These are phyloP conservation scores for Talaromyces borbonicus DNA, from an alignment of 495 filamentous ascomycete genomes.

Conservation along the genomic window DNA sequence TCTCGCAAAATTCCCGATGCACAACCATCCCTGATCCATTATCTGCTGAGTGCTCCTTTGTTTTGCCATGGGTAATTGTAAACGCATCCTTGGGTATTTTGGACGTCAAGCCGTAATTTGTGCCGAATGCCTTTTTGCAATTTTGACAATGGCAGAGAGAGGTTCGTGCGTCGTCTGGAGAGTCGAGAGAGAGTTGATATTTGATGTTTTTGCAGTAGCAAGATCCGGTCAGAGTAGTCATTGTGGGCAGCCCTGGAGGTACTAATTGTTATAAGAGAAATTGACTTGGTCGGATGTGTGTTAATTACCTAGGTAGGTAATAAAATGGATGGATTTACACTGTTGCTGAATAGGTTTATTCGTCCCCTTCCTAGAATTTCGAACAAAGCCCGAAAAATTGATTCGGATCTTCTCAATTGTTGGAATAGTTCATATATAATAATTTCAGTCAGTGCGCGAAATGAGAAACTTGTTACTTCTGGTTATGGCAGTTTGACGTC, in stretches of 20 bases:
- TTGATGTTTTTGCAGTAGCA: conserved; percentile 40
- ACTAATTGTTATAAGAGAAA: too few species aligned
- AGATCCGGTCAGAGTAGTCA: conserved; percentile 28
- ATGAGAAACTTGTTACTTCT: not conserved
- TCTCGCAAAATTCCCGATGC: conserved; percentile 54
- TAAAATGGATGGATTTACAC: too few species aligned
- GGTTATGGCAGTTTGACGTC: conserved; percentile 1
- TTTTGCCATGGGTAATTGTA: conserved; percentile 25
- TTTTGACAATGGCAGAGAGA: conserved; percentile 57
- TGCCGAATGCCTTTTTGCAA: conserved; percentile 57
- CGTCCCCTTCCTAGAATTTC: too few species aligned
- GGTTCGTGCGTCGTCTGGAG: conserved; percentile 48
- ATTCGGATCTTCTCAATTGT: too few species aligned
- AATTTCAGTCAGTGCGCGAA: too few species aligned
- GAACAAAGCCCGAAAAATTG: too few species aligned
- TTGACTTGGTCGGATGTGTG: too few species aligned
- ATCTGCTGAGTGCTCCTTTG: conserved; percentile 44
- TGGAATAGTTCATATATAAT: too few species aligned
- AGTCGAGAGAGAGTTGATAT: conserved; percentile 35
- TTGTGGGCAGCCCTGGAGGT: not conserved
- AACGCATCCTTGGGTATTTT: conserved; percentile 45
- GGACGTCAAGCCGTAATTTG: conserved; percentile 53
- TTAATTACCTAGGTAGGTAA: too few species aligned
- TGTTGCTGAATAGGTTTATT: too few species aligned
- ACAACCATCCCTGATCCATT: conserved; percentile 45